Evolutionary conservation across 371 early-diverging fungal species (phyloP).

Genomic region (Mortierella sp.): DNA sequence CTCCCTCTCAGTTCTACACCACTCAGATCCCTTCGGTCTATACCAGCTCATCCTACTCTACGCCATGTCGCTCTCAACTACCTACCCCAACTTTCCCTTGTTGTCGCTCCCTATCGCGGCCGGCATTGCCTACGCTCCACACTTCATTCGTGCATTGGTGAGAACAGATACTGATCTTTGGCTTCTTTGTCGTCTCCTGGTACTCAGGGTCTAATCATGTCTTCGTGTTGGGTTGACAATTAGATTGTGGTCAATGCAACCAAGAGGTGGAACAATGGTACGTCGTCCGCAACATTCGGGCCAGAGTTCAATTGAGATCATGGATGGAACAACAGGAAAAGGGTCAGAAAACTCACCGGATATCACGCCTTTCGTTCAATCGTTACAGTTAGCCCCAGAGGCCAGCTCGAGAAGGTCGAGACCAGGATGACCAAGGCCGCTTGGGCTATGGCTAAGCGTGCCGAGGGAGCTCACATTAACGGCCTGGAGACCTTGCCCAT

Average conservation of each 20-base stretch:
- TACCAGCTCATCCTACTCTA: not conserved
- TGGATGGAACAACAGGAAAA: not conserved
- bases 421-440: conserved; percentile 46
- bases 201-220: not conserved
- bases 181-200: not conserved
- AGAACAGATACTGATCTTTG: not conserved
- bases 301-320: not conserved
- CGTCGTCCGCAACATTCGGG: not conserved
- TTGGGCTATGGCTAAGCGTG: conserved; percentile 54
- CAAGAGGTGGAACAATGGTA: conserved; percentile 55
- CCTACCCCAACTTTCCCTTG: conserved; percentile 44
- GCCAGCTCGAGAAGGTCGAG: conserved; percentile 52
- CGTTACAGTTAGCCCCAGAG: conserved; percentile 43
- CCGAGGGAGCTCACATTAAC: conserved; percentile 53
- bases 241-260: conserved; percentile 46
- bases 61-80: conserved; percentile 25
- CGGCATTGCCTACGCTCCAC: conserved; percentile 51
- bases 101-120: conserved; percentile 47
- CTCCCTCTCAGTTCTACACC: not conserved
- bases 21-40: too few relatives aligned
- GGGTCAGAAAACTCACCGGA: not conserved
- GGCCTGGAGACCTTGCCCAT: conserved; percentile 51
- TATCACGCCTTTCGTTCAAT: not conserved
- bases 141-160: conserved; percentile 44
- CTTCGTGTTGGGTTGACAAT: not conserved